Conservation (phyloP, 306 rosid genomes). For the Elaeagnus macrophylla region DNA sequence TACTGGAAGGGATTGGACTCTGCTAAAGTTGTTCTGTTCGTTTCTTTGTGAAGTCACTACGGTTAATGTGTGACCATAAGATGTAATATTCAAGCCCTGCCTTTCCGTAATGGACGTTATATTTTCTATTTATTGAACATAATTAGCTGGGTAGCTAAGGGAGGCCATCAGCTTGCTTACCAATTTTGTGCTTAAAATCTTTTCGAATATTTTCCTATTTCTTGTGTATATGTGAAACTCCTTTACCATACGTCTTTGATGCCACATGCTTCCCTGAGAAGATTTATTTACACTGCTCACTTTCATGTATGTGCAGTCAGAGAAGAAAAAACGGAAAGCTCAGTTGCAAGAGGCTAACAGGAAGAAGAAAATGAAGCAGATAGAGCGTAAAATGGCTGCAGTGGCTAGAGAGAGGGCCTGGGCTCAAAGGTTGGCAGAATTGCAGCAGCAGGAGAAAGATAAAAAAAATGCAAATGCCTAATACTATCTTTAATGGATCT, state of each 20-base stretch:
- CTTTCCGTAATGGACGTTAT: background rate
- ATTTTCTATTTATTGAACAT: background rate
- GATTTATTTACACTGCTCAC: conserved; percentile 10
- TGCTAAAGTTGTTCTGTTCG: background rate
- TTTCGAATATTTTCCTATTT: background rate
- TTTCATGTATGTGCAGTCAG: conserved; percentile 41
- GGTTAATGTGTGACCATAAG: background rate
- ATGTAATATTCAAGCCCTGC: background rate
- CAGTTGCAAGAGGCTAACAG: conserved; percentile 74
- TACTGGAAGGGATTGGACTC: background rate
- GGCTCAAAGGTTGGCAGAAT: conserved; percentile 54
- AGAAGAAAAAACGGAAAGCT: conserved; percentile 65
- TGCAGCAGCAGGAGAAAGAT: conserved; percentile 67
- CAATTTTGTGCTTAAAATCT: background rate
- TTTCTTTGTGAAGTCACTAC: background rate
- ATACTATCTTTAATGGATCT: conserved; percentile 10
- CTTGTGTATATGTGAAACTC: no score
- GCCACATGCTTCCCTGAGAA: background rate
- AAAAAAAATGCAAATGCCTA: conserved; percentile 50
- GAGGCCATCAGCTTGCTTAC: background rate
- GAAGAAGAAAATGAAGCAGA: conserved; percentile 57
- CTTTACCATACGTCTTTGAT: background rate
- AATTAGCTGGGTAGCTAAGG: background rate
- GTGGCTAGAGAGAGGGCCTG: conserved; percentile 84
- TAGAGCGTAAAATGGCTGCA: conserved; percentile 92